A percentile compares a stretch with the other conserved stretches of the same genome.
These are phyloP conservation scores for Eucalyptus pauciflora DNA, from an alignment of 345 rosid species.

Conservation along the genomic window DNA sequence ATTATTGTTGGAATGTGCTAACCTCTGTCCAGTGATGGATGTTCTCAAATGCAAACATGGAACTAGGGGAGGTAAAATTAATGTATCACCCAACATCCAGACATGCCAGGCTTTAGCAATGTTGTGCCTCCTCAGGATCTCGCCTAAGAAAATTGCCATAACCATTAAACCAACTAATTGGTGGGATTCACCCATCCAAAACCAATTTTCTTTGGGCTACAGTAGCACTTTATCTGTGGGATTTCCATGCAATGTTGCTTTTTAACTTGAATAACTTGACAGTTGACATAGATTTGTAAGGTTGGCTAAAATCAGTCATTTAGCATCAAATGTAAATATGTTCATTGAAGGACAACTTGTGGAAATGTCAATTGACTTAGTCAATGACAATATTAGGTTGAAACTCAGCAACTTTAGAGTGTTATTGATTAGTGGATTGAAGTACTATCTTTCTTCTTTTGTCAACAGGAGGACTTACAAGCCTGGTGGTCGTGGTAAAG, in stretches of 20 bases:
- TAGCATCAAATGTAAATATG: not conserved
- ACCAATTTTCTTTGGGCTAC: not conserved
- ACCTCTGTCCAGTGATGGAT: not conserved
- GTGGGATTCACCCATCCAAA: not conserved
- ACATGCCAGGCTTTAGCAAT: not conserved
- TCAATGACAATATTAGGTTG: not conserved
- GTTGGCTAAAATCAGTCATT: not conserved
- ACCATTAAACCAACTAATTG: not conserved
- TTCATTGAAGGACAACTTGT: not conserved
- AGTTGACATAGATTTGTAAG: not conserved
- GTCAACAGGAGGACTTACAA: conserved; percentile 48
- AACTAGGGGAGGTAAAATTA: not conserved
- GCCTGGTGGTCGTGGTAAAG: conserved; percentile 13
- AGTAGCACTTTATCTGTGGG: not conserved
- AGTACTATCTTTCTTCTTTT: not conserved
- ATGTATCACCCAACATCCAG: not conserved
- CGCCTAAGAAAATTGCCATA: not conserved
- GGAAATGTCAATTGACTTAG: not conserved
- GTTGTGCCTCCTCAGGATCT: not conserved
- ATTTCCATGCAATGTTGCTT: not conserved
- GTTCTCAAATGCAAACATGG: not conserved
- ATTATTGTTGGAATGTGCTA: not conserved
- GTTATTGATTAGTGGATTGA: not conserved
- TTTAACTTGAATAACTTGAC: not conserved
- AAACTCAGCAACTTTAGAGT: not conserved